Base-by-base conservation (phyloP, 148 eudicot species). In the Suaeda aralocaspica region DNA sequence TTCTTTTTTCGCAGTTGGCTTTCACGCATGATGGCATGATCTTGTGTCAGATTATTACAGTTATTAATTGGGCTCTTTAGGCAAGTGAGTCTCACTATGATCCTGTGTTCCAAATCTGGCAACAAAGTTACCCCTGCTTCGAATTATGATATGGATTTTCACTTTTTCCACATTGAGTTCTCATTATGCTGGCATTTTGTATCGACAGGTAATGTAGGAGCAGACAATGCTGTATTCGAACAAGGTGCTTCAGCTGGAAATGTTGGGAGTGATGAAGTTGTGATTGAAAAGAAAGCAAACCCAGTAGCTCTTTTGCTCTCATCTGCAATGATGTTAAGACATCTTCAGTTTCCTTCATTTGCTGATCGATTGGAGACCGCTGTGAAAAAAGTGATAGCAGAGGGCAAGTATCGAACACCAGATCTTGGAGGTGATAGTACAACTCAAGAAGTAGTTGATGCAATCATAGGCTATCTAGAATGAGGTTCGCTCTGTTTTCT, bases 201-300 rank as follows among this genome's bases (percentile, higher is more conserved):
- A 41, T 63, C 78, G 24, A 50, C n/a, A 91, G 96, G 96, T n/a
- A 88, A 91, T 63, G 93, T 88, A 25, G 96, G 96, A 51, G 85
- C 89, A 50, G 96, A 88, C 53, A 78, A 88, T 78, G 93, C 96
- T 22, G 76, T 91, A 18, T 91, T 91, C 36, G 96, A 91, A 84
- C 96, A 91, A 86, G 96, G 96, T 25, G 96, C 96, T 13, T 91
- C 93, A 25, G 96, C 96, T n/a, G 96, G 96, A 67, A 91, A 91
- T 60, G 96, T 91, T 2, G 96, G 96, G 39, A 91, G 87, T 69
- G 64, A 68, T 67, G 81, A 83, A 10, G 19, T 91, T 48, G 64
- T 91, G 41, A 83, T 80, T 65, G 73, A 83, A 79, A 88, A 85
- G 82, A 88, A 76, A 77, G 96, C 93, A 29, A 91, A 91, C 68